Percentiles rank a stretch among this genome's conserved stretches.
Evolutionary conservation across 2,329 filamentous ascomycete genomes (phyloP).

Genomic region (Leptographium galeiforme): DNA sequence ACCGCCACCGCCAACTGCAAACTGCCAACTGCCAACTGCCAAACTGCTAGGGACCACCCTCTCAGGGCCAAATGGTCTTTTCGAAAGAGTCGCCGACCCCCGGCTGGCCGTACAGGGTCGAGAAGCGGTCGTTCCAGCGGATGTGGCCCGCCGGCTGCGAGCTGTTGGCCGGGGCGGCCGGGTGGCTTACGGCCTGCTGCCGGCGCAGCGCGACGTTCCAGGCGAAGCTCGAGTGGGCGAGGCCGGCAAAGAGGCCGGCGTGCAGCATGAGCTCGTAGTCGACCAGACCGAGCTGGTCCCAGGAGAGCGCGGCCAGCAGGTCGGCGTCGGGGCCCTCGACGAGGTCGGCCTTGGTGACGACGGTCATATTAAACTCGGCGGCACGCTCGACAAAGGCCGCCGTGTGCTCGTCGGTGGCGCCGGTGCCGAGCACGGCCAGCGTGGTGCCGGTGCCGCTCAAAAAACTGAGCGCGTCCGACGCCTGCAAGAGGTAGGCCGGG

Average conservation of each 20-base stretch:
- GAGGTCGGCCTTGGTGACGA: constrained; percentile 29
- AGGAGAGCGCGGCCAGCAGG: constrained; percentile 23
- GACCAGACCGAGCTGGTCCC: constrained; percentile 35
- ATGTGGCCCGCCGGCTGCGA: constrained; percentile 10
- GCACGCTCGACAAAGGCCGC: constrained; percentile 23
- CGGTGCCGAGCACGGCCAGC: constrained; percentile 29
- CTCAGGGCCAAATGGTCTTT: constrained; percentile 17
- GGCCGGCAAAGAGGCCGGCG: constrained; percentile 28
- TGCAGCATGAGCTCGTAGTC: constrained; percentile 36
- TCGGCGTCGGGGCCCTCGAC: constrained; percentile 22
- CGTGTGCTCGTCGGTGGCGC: constrained; percentile 22
- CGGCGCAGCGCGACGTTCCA: constrained; percentile 33
- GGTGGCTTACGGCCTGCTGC: constrained; percentile 14
- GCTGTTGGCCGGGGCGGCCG: not conserved
- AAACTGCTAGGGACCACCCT: no score
- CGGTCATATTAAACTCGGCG: constrained; percentile 21
- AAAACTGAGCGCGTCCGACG: constrained; percentile 18
- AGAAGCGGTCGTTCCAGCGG: constrained; percentile 20
- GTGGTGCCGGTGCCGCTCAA: constrained; percentile 15
- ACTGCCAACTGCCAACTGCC: no score
- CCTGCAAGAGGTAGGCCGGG: constrained; percentile 19
- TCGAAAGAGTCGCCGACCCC: constrained; percentile 10
- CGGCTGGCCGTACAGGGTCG: constrained; percentile 17
- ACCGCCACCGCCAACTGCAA: no score
- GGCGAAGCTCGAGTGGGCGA: constrained; percentile 29